phyloP scores from a whole-genome alignment of 2,329 filamentous ascomycete species.

The Aspergillus sp. region DNA sequence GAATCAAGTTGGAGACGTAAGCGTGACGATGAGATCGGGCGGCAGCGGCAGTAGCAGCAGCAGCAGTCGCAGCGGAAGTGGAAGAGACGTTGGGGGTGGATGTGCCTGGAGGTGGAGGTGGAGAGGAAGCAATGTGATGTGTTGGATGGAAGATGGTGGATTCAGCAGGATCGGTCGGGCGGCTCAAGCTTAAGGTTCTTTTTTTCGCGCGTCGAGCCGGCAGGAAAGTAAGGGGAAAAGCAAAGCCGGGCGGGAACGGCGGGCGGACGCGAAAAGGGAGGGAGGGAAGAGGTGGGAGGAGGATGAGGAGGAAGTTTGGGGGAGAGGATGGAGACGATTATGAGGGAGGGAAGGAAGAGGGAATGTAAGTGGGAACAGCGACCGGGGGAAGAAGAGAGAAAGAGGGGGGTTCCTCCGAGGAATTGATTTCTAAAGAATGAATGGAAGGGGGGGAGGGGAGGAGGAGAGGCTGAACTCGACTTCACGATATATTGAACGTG shows the following conservation, averaged over 20 bases:
- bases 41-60: slow-evolving; percentile 32
- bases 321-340: background rate
- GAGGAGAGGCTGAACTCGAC: background rate
- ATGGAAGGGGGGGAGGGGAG: background rate
- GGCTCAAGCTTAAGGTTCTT: slow-evolving; percentile 10
- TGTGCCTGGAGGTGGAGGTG: background rate
- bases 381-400: slow-evolving; percentile 2
- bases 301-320: slow-evolving; percentile 2
- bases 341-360: slow-evolving; percentile 18
- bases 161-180: slow-evolving; percentile 5
- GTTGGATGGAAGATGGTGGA: background rate
- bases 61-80: slow-evolving; percentile 31
- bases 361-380: slow-evolving; percentile 12
- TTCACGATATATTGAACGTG: no score
- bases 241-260: slow-evolving; percentile 1
- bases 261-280: slow-evolving; percentile 13
- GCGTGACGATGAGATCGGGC: background rate
- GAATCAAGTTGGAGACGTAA: background rate
- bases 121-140: background rate
- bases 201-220: slow-evolving; percentile 17
- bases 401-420: background rate
- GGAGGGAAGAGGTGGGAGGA: slow-evolving; percentile 8
- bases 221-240: slow-evolving; percentile 17
- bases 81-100: slow-evolving; percentile 3
- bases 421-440: slow-evolving; percentile 4